phyloP scores from a whole-genome alignment of 192 early-diverging fungal genomes.

The Podila minutissima region DNA sequence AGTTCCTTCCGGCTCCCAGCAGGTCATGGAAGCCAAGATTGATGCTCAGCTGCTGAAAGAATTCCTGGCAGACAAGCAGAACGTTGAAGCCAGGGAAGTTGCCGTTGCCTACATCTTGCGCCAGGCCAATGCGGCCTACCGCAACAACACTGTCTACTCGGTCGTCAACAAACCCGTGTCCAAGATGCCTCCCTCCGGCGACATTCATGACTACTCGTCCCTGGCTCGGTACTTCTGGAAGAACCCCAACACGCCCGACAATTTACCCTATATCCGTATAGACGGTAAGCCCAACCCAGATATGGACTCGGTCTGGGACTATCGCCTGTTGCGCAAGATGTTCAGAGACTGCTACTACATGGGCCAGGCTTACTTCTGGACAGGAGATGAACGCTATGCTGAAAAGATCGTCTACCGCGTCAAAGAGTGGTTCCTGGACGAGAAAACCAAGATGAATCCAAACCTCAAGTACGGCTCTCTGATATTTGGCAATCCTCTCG shows the following conservation, averaged over 20 bases:
- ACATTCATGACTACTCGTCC: constrained; percentile 66
- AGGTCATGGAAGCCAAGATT: constrained; percentile 19
- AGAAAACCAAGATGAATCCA: constrained; percentile 68
- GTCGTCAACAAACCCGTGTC: constrained; percentile 57
- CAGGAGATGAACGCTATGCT: constrained; percentile 60
- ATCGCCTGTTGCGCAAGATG: constrained; percentile 45
- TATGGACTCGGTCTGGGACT: constrained; percentile 54
- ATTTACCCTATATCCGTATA: constrained; percentile 59
- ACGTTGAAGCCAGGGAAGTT: not conserved
- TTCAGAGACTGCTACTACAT: constrained; percentile 53
- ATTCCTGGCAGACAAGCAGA: constrained; percentile 8
- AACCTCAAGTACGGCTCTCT: constrained; percentile 63
- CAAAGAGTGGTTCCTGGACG: constrained; percentile 66
- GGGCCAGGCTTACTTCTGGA: constrained; percentile 65
- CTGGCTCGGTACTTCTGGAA: constrained; percentile 70
- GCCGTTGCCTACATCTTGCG: constrained; percentile 19
- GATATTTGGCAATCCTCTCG: constrained; percentile 53
- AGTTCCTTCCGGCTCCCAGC: constrained; percentile 13
- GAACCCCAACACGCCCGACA: constrained; percentile 33
- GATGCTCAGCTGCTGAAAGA: constrained; percentile 6
- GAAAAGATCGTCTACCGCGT: constrained; percentile 52
- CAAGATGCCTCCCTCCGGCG: constrained; percentile 54
- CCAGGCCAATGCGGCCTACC: constrained; percentile 47
- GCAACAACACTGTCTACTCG: constrained; percentile 57
- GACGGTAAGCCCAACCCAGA: constrained; percentile 67